Conservation (phyloP, 2,329 filamentous ascomycete species). For the Stromatinia cepivora region DNA sequence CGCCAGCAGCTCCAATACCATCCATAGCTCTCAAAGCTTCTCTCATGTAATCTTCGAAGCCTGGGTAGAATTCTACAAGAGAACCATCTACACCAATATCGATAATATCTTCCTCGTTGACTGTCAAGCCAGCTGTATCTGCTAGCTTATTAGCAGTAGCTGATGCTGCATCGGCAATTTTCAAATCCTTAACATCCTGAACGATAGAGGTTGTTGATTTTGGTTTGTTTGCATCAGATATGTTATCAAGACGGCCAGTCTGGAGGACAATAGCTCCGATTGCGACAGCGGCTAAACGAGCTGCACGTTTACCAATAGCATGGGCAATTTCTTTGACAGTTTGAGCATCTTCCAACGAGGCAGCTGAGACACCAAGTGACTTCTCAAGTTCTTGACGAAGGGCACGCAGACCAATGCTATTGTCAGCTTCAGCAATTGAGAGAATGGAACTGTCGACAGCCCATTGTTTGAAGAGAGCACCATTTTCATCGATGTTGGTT, state of each 20-base stretch:
- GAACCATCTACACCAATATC: slow-evolving; percentile 95
- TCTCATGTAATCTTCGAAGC: slow-evolving; percentile 84
- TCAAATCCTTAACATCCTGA: slow-evolving; percentile 35
- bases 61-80: slow-evolving; percentile 92
- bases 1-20: slow-evolving; percentile 74
- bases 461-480: slow-evolving; percentile 76
- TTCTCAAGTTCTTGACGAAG: slow-evolving; percentile 78
- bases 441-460: slow-evolving; percentile 89
- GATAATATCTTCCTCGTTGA: slow-evolving; percentile 61
- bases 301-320: slow-evolving; percentile 85
- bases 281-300: slow-evolving; percentile 82
- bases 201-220: slow-evolving; percentile 34
- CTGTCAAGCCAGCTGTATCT: slow-evolving; percentile 32
- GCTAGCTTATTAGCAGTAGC: slow-evolving; percentile 36
- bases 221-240: slow-evolving; percentile 26
- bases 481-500: slow-evolving; percentile 64
- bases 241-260: slow-evolving; percentile 65
- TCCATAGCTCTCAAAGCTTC: slow-evolving; percentile 76
- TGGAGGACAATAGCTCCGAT: slow-evolving; percentile 82
- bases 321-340: slow-evolving; percentile 81
- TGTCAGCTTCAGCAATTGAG: slow-evolving; percentile 81
- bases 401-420: slow-evolving; percentile 66
- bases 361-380: slow-evolving; percentile 71
- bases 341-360: slow-evolving; percentile 80
- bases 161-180: slow-evolving; percentile 33